These are phyloP conservation scores for Pisolithus tinctorius DNA, from an alignment of 768 basidiomycete species.

Conservation along the genomic window DNA sequence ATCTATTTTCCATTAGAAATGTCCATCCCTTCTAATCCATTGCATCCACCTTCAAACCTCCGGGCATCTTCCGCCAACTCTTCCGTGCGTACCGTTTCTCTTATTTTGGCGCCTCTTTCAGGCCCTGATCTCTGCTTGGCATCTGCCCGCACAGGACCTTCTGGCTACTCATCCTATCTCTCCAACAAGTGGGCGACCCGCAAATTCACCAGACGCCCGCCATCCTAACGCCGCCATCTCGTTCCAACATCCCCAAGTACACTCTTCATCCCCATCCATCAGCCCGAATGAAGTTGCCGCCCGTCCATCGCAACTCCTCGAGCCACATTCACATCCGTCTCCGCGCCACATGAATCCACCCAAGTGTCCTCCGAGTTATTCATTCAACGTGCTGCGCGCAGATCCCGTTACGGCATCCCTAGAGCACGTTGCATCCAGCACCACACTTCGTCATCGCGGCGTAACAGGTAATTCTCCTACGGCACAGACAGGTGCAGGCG, in stretches of 20 bases:
- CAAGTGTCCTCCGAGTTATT: slow-evolving; percentile 20
- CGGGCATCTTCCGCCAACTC: background rate
- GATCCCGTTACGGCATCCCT: slow-evolving; percentile 36
- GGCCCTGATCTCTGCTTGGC: background rate
- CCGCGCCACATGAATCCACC: slow-evolving; percentile 5
- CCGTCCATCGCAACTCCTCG: slow-evolving; percentile 1
- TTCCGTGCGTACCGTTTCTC: slow-evolving; percentile 4
- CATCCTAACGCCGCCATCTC: background rate
- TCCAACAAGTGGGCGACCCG: background rate
- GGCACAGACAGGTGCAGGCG: slow-evolving; percentile 18
- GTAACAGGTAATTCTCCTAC: slow-evolving; percentile 7
- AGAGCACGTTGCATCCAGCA: slow-evolving; percentile 39
- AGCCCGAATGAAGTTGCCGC: slow-evolving; percentile 22
- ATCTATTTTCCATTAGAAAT: slow-evolving; percentile 12
- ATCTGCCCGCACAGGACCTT: background rate
- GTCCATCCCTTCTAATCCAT: slow-evolving; percentile 9
- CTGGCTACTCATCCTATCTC: background rate
- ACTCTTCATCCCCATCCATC: slow-evolving; percentile 21
- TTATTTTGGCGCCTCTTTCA: slow-evolving; percentile 2
- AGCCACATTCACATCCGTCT: slow-evolving; percentile 5
- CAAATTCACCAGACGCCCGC: background rate
- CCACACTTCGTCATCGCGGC: slow-evolving; percentile 29
- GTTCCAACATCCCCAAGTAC: slow-evolving; percentile 4
- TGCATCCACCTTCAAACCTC: background rate
- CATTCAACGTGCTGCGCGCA: slow-evolving; percentile 41